Base-by-base conservation (phyloP, 331 rosid genomes). In the Quercus tomentella region DNA sequence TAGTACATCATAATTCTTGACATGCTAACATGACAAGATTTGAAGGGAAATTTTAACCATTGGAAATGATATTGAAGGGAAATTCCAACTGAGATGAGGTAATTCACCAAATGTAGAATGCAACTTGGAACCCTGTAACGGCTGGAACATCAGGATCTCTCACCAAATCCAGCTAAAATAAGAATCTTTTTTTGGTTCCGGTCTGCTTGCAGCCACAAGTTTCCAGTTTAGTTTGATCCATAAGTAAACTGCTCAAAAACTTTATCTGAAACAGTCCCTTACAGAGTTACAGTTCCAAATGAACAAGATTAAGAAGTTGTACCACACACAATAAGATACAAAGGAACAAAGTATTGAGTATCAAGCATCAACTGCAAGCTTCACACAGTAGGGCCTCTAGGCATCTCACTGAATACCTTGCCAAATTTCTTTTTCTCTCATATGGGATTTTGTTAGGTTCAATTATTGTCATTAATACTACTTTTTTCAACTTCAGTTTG, bases 101-200 rank as follows among this genome's bases (percentile, higher is more conserved):
- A 41, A 74, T 49, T 30, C 18, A 11, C 52, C 28, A 74, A 35
- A 26, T 52, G 49, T 28, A 56, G 67, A 74, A 74, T 74, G 77
- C 52, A 74, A 74, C 77, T 74, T 74, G 51, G 12, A 74, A 74
- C 68, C 77, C 33, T 74, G 62, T 28, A n/a, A 31, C 21, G 41
- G 72, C 45, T 67, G 26, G 52, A 33, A 67, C 72, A 67, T 67
- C 72, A 67, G 52, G 51, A 67, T 67, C 72, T 18, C 72, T 23
- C 52, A 67, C 72, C 72, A 67, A 35, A 67, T 67, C 72, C 72
- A 67, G 51, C 72, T 67, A 67, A 18, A 41, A 41, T 41, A 5
- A 12, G 7, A 62, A 4, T 31, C 15, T 18, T 67, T 22, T 33
- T 20, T 4, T 33, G 35, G 67, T 60, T 60, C 33, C 4, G 20